Percentiles rank a stretch among this genome's conserved stretches.
Conservation (phyloP, 2,329 filamentous ascomycete genomes). For the Paecilomyces niveus region DNA sequence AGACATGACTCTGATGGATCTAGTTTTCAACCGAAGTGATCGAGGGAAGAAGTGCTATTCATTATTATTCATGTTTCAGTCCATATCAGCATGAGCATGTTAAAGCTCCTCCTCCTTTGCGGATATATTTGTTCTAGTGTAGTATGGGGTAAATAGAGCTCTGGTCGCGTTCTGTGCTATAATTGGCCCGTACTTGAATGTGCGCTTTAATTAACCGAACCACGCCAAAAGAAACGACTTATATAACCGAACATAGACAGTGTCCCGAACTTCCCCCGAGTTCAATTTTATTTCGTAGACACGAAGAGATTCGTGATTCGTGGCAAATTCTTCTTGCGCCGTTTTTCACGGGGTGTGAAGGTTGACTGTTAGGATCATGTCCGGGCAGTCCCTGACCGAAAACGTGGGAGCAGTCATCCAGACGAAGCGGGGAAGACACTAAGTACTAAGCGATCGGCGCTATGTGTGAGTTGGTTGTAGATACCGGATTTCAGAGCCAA, state of each 20-base stretch:
- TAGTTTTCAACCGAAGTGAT: neutral
- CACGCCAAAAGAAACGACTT: neutral
- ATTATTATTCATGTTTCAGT: neutral
- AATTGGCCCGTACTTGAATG: neutral
- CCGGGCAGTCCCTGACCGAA: neutral
- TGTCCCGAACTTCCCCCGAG: neutral
- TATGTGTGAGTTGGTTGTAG: no score
- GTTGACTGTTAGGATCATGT: neutral
- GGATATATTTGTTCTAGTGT: neutral
- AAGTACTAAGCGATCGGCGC: no score
- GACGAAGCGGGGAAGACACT: neutral
- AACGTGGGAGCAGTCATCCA: neutral
- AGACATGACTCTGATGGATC: neutral
- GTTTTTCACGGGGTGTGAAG: neutral
- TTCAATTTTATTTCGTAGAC: neutral
- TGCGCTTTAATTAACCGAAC: neutral
- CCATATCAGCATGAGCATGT: neutral
- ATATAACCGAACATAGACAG: neutral
- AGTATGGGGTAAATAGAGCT: neutral
- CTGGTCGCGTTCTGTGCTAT: neutral
- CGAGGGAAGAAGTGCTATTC: no score
- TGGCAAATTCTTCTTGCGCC: neutral
- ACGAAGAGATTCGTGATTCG: neutral
- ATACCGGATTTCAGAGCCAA: no score
- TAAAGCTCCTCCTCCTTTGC: neutral